Base-by-base conservation (phyloP, 2,329 filamentous ascomycete species). In the Apiospora saccharicola region DNA sequence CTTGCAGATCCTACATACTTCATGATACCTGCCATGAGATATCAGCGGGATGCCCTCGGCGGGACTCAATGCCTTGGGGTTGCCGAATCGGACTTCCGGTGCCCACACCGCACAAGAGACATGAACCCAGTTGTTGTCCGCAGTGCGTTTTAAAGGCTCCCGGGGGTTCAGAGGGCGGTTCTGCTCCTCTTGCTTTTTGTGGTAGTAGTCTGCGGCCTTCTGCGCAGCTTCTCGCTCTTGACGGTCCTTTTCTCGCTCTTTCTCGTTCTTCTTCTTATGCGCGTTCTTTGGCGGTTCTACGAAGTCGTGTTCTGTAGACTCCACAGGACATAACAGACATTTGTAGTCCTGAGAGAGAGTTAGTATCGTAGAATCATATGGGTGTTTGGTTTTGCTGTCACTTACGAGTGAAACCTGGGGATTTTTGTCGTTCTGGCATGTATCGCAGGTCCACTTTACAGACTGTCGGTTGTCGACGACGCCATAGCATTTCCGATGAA, bases 101-200 rank as follows among this genome's bases (percentile, higher is more conserved):
- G 93, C 95, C 91, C 94, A 98, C 24, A 98, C 87, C 1, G 96
- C 95, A 79, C 96, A 99, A 49, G 93, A 92, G 41, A 98, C 94
- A 80, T 99, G 96, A 22, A 98, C 94, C 96, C 96, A 99, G 79
- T 98, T 98, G 83, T 98, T 98, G 80, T 97, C 95, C 4, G 93
- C 94, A 0, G 96, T 99, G 68, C 94, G 91, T 84, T 99, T 99
- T 74, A 99, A 86, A 4, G 96, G 93, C 80, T 98, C 96, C 68
- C 96, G 90, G 37, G 96, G 96, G 75, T 94, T 90, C 47, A 92
- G 83, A 0, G 96, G 96, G 68, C 95, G 93, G 76, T 95, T 94
- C 77, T 92, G 90, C 73, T 96, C 93, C 79, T 94, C 90, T 82
- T 99, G 96, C 79, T 90, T 92, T 80, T 93, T 93, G 53, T 90